Evolutionary conservation across 2,329 filamentous ascomycete species (phyloP), one percentile per base, ranked within the genome.

Genomic region (Ophiostoma sp.): DNA sequence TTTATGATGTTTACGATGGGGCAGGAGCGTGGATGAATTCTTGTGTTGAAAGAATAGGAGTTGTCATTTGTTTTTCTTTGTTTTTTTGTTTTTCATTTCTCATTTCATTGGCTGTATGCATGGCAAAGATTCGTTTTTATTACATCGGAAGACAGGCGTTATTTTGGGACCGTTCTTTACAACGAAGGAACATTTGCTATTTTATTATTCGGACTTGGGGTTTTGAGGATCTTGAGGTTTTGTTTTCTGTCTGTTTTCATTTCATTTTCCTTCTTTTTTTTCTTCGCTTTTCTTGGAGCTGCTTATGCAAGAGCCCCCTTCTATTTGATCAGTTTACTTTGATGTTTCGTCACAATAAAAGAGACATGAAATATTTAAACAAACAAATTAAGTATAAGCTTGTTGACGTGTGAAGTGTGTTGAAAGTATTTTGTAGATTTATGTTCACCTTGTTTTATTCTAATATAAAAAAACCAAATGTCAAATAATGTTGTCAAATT

Each of bases 121-220:
- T 64, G 33, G 55, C 28, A 33, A 28, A 25, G 48, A 69, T 22
- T 36, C 15, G 17, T 31, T 31, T 19, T 31, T 31, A 50, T 48
- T 48, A 52, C 69, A 71, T 71, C 25, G 69, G 69, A 28, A 61
- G n/a, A 63, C 55, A 22, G 69, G 69, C 55, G 69, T 71, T 71
- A 48, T 39, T 48, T 50, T 17, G 45, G 45, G 7, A 36, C 33
- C 5, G 63, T 68, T 68, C 22, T 63, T 19, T n/a, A 22, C 59
- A 45, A 42, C n/a, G 63, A 66, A 45, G 19, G 63, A 66, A 28
- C 39, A 66, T 28, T 66, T 45, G 15, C 48, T 28, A 15, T 19
- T 33, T 33, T 59, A 2, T 66, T 45, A 19, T 63, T 63, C 63
- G 63, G 63, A 28, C n/a, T 48, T n/a, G n/a, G 59, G 59, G 33